Conservation (phyloP, 768 basidiomycete species). For the Tylopilus intermedius region DNA sequence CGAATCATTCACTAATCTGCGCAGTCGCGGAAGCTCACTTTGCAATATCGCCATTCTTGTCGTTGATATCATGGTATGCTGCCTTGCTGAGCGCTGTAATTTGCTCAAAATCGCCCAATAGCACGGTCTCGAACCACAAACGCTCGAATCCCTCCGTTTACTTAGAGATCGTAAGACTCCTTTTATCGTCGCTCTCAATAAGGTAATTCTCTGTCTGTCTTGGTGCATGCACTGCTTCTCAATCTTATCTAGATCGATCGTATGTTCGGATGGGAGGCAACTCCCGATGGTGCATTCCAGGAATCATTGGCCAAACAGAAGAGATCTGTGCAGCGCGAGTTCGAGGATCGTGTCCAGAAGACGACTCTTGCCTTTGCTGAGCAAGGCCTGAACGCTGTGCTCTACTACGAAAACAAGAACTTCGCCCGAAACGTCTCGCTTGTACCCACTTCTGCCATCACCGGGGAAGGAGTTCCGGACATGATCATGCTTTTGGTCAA, state of each 20-base stretch:
- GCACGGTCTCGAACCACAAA: constrained; percentile 99
- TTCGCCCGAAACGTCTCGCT: constrained; percentile 91
- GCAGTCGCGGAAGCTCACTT: constrained; percentile 90
- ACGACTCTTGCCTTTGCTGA: constrained; percentile 95
- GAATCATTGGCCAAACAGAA: constrained; percentile 85
- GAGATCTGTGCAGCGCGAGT: constrained; percentile 79
- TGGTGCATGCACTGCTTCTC: constrained; percentile 6
- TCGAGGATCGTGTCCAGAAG: constrained; percentile 80
- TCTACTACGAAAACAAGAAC: constrained; percentile 98
- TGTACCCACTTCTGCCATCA: constrained; percentile 96
- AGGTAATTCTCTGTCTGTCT: constrained; percentile 43
- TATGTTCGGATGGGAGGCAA: constrained; percentile 91
- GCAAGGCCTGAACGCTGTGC: constrained; percentile 89
- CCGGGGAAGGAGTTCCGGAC: constrained; percentile 97
- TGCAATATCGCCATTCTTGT: constrained; percentile 99
- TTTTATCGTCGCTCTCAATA: constrained; percentile 98
- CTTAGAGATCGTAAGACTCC: constrained; percentile 92
- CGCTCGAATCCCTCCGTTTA: constrained; percentile 89
- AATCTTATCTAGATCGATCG: constrained; percentile 75
- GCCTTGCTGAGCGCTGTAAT: neutral
- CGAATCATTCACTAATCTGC: constrained; percentile 97
- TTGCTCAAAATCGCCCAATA: constrained; percentile 27
- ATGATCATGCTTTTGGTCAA: constrained; percentile 99
- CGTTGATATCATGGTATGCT: constrained; percentile 89
- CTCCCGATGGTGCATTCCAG: constrained; percentile 87